phyloP scores from a whole-genome alignment of 2,329 filamentous ascomycete genomes.

The Fusarium mundagurra region DNA sequence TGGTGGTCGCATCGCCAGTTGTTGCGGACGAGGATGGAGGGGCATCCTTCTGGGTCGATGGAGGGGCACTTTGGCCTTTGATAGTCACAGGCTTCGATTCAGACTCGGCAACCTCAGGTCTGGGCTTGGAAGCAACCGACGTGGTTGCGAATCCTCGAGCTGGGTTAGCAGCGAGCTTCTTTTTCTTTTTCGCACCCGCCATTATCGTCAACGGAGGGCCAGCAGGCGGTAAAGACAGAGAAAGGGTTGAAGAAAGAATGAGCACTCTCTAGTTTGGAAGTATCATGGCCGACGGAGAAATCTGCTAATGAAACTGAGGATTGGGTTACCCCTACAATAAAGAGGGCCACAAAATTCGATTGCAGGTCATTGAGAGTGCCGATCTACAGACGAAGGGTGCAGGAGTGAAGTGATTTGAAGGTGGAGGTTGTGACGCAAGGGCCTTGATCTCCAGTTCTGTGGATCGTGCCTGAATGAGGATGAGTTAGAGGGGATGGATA shows the following conservation, averaged over 20 bases:
- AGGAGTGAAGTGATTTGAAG: slow-evolving; percentile 12
- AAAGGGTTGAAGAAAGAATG: background rate
- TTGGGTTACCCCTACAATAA: background rate
- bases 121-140: slow-evolving; percentile 84
- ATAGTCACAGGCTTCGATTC: slow-evolving; percentile 42
- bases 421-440: slow-evolving; percentile 39
- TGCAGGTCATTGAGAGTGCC: background rate
- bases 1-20: slow-evolving; percentile 39
- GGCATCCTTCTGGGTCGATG: slow-evolving; percentile 44
- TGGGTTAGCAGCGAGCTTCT: slow-evolving; percentile 87
- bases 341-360: background rate
- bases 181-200: slow-evolving; percentile 85
- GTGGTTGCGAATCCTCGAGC: slow-evolving; percentile 94
- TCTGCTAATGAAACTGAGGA: background rate
- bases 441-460: slow-evolving; percentile 25
- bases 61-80: slow-evolving; percentile 45
- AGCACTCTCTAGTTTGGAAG: background rate
- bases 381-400: slow-evolving; percentile 13
- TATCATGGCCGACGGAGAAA: slow-evolving; percentile 3
- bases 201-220: slow-evolving; percentile 55
- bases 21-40: slow-evolving; percentile 43
- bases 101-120: slow-evolving; percentile 65
- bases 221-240: background rate
- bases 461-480: slow-evolving; percentile 15
- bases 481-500: background rate